These are phyloP conservation scores for Pleomassaria siparia DNA, from an alignment of 2,329 filamentous ascomycete genomes.

Conservation along the genomic window DNA sequence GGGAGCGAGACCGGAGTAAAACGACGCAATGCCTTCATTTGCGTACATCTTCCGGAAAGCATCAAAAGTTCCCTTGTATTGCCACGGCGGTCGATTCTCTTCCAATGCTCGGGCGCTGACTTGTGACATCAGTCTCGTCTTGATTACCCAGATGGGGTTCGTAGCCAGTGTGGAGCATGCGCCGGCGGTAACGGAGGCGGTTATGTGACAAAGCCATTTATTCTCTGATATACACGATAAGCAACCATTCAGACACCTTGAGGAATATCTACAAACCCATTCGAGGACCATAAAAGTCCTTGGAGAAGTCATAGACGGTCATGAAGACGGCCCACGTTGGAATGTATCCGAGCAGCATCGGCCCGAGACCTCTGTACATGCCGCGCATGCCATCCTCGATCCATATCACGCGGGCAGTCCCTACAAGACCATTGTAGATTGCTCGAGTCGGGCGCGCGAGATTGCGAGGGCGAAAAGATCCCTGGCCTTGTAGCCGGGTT, in stretches of 20 bases:
- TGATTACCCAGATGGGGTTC: slow-evolving; percentile 99
- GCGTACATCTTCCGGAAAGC: slow-evolving; percentile 95
- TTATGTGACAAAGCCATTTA: slow-evolving; percentile 76
- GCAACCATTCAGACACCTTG: slow-evolving; percentile 42
- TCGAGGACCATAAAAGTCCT: slow-evolving; percentile 68
- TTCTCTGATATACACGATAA: slow-evolving; percentile 58
- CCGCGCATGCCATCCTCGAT: slow-evolving; percentile 83
- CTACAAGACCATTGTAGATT: slow-evolving; percentile 82
- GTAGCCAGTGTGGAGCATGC: slow-evolving; percentile 91
- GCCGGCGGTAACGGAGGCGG: slow-evolving; percentile 87
- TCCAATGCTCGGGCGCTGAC: slow-evolving; percentile 60
- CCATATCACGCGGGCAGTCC: slow-evolving; percentile 85
- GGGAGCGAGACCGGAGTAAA: slow-evolving; percentile 93
- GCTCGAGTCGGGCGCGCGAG: slow-evolving; percentile 51
- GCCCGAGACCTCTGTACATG: slow-evolving; percentile 89
- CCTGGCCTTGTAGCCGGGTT: slow-evolving; percentile 95
- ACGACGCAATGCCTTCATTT: slow-evolving; percentile 82
- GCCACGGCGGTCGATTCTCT: slow-evolving; percentile 72
- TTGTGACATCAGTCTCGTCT: slow-evolving; percentile 97
- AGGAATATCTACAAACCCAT: slow-evolving; percentile 52
- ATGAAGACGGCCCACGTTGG: slow-evolving; percentile 99
- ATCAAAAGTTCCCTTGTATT: slow-evolving; percentile 87
- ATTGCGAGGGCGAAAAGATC: slow-evolving; percentile 68
- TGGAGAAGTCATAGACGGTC: slow-evolving; percentile 90
- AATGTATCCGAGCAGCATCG: slow-evolving; percentile 92